Evolutionary conservation across 2,329 filamentous ascomycete species (phyloP).

Genomic region (Alternaria burnsii): DNA sequence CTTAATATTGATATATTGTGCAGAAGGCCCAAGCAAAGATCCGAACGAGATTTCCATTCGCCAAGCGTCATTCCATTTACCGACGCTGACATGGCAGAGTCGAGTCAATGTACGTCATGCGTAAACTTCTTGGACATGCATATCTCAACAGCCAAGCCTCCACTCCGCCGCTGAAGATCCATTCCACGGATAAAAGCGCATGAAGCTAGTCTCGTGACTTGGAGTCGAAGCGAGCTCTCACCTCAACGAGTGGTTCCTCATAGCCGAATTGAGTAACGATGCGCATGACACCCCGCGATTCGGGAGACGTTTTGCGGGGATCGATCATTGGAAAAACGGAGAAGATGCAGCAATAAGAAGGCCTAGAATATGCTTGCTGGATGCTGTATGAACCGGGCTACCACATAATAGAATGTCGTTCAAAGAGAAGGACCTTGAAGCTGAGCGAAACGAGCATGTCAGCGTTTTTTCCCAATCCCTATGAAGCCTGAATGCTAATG

Average conservation of each 20-base stretch:
- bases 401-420: background rate
- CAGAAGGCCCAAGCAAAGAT: background rate
- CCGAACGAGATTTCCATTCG: background rate
- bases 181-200: background rate
- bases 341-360: background rate
- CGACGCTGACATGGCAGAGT: slow-evolving; percentile 3
- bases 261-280: slow-evolving; percentile 2
- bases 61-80: background rate
- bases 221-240: background rate
- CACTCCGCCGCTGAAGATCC: background rate
- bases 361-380: background rate
- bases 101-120: slow-evolving; percentile 3
- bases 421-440: background rate
- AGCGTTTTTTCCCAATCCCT: accelerated
- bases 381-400: background rate
- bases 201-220: background rate
- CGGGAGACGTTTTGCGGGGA: slow-evolving; percentile 13
- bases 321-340: slow-evolving; percentile 10
- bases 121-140: background rate
- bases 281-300: slow-evolving; percentile 16
- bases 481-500: background rate
- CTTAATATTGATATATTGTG: too few relatives aligned
- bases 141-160: slow-evolving; percentile 4
- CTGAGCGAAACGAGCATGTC: slow-evolving; percentile 4
- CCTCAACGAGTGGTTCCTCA: background rate